These are phyloP conservation scores for Beauveria varroae DNA, from an alignment of 2,329 filamentous ascomycete species.

Conservation along the genomic window DNA sequence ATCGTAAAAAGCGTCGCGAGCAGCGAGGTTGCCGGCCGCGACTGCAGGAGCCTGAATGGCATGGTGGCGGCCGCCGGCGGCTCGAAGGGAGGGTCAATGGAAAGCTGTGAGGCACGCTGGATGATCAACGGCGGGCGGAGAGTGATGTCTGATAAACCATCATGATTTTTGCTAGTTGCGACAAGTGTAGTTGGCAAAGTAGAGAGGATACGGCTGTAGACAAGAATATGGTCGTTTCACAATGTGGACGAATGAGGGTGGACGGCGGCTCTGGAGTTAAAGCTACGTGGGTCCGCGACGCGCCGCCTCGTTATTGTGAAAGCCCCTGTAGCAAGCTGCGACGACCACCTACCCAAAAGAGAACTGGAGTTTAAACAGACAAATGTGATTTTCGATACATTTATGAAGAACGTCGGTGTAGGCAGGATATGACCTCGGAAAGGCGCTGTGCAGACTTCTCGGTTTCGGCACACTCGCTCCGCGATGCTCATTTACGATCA, in stretches of 20 bases:
- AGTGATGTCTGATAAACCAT: background rate
- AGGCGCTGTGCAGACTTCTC: too few relatives aligned
- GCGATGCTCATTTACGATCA: too few relatives aligned
- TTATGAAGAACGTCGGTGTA: too few relatives aligned
- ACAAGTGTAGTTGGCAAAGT: background rate
- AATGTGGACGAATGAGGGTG: background rate
- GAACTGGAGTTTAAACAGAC: background rate
- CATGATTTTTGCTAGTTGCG: background rate
- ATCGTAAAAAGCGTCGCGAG: conserved; percentile 51
- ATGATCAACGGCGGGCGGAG: background rate
- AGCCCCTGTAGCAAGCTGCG: conserved; percentile 1
- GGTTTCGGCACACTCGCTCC: too few relatives aligned
- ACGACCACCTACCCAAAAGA: background rate
- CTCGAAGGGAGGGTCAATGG: background rate
- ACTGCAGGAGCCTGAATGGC: conserved; percentile 62
- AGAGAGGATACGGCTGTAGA: background rate
- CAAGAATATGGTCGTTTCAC: background rate
- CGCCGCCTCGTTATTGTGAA: background rate
- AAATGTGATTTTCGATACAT: background rate
- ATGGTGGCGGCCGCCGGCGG: conserved; percentile 27
- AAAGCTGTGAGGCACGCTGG: background rate
- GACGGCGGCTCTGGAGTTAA: background rate
- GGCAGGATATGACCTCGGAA: too few relatives aligned
- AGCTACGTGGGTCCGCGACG: conserved; percentile 6
- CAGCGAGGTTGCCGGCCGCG: conserved; percentile 61